A percentile compares a stretch with the other conserved stretches of the same genome.
Conservation (phyloP, 768 basidiomycete genomes). For the Macrolepiota albuminosa region DNA sequence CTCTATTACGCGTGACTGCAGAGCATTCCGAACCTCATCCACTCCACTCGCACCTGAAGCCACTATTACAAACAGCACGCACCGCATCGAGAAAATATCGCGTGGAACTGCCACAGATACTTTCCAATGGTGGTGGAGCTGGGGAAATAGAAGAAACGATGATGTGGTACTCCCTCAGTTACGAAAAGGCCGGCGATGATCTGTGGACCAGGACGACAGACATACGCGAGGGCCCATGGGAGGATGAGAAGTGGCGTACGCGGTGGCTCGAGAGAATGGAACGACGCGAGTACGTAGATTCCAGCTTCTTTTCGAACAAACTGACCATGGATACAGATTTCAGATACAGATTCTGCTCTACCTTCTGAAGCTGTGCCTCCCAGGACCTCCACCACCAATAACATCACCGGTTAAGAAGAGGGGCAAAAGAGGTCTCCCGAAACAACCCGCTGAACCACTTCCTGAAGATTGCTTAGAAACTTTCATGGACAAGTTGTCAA, state of each 20-base stretch:
- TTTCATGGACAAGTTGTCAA: slow-evolving; percentile 76
- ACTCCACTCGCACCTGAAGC: slow-evolving; percentile 55
- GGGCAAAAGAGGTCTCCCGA: slow-evolving; percentile 24
- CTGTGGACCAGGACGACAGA: slow-evolving; percentile 21
- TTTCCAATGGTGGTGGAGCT: slow-evolving; percentile 53
- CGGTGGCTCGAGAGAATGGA: slow-evolving; percentile 64
- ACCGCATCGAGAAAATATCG: slow-evolving; percentile 56
- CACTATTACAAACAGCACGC: slow-evolving; percentile 57
- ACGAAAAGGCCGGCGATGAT: slow-evolving; percentile 46
- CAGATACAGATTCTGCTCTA: slow-evolving; percentile 75
- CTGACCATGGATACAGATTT: slow-evolving; percentile 37
- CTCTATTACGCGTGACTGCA: slow-evolving; percentile 45
- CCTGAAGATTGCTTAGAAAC: slow-evolving; percentile 57
- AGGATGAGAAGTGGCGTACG: slow-evolving; percentile 49
- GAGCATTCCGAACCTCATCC: slow-evolving; percentile 40
- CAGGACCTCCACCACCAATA: slow-evolving; percentile 33
- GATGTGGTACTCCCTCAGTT: slow-evolving; percentile 70
- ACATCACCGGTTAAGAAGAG: slow-evolving; percentile 25
- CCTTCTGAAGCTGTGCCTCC: slow-evolving; percentile 58
- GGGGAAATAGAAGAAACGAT: slow-evolving; percentile 66
- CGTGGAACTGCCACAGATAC: slow-evolving; percentile 53
- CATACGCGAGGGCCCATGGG: slow-evolving; percentile 33
- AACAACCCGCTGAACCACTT: slow-evolving; percentile 16
- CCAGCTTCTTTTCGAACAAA: background rate
- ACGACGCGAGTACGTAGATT: slow-evolving; percentile 50